Conservation (phyloP, 257 asterid genomes). For the Mitragyna speciosa region DNA sequence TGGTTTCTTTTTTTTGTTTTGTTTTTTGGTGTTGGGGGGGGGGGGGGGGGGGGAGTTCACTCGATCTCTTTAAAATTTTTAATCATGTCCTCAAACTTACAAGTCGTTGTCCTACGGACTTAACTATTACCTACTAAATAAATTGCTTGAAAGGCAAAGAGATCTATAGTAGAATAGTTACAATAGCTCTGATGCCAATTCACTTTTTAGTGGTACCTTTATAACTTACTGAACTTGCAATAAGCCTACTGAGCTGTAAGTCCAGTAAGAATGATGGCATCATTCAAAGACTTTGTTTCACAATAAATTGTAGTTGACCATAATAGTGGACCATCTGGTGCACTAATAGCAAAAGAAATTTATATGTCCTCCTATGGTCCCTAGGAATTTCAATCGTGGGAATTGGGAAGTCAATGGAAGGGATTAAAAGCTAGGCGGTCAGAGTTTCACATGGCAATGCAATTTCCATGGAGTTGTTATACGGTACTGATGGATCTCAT, state of each 20-base stretch:
- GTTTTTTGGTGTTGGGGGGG: too few relatives aligned
- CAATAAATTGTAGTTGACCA: constrained; percentile 13
- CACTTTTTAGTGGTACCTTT: neutral
- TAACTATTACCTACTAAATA: neutral
- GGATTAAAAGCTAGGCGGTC: constrained; percentile 6
- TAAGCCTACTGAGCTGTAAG: neutral
- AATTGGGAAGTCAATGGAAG: neutral
- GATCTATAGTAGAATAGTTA: neutral
- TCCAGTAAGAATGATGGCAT: neutral
- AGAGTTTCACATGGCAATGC: constrained; percentile 26
- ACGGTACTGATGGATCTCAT: constrained; percentile 15
- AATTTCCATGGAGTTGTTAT: neutral
- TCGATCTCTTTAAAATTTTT: neutral
- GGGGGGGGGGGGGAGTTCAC: too few relatives aligned
- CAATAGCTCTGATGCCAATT: neutral
- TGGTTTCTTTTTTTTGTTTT: too few relatives aligned
- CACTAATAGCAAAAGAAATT: neutral
- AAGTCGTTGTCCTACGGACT: neutral
- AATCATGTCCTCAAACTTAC: neutral
- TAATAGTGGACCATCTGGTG: constrained; percentile 8
- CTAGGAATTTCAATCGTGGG: constrained; percentile 11
- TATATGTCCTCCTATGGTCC: constrained; percentile 10
- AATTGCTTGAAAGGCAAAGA: neutral
- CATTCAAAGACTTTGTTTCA: neutral
- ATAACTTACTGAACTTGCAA: neutral